These are phyloP conservation scores for Fusarium duplospermum DNA, from an alignment of 2,329 filamentous ascomycete species.

Conservation along the genomic window DNA sequence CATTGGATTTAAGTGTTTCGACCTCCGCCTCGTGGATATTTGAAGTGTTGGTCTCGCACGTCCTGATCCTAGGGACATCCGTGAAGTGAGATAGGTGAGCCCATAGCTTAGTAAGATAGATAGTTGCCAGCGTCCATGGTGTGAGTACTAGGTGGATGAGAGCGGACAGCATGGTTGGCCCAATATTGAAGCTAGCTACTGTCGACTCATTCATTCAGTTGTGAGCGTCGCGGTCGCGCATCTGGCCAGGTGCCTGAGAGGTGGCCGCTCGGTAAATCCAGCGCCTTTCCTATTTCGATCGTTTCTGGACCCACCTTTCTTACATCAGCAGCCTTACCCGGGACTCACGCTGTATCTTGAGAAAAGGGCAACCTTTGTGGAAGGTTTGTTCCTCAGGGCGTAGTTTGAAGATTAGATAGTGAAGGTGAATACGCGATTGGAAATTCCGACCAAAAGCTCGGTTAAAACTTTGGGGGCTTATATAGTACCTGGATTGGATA, in stretches of 20 bases:
- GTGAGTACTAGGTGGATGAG: constrained; percentile 4
- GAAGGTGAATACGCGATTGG: background rate
- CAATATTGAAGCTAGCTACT: background rate
- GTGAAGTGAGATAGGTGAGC: background rate
- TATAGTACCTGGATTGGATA: background rate
- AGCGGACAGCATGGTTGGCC: background rate
- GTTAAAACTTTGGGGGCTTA: background rate
- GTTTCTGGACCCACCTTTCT: background rate
- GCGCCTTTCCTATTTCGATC: background rate
- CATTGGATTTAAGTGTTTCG: background rate
- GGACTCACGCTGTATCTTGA: background rate
- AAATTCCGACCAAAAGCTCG: background rate
- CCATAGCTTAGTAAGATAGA: constrained; percentile 12
- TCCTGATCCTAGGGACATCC: background rate
- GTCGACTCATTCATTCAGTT: background rate
- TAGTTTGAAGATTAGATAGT: background rate
- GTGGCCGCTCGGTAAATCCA: background rate
- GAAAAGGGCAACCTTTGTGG: background rate
- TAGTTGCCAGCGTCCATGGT: constrained; percentile 3
- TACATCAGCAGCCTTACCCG: background rate
- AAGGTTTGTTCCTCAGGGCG: too few species aligned
- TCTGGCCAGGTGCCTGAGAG: background rate
- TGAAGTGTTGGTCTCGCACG: background rate
- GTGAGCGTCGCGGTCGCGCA: background rate
- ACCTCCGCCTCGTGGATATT: constrained; percentile 1